Conservation (phyloP, 768 basidiomycete genomes). For the Agrocybe pediades region DNA sequence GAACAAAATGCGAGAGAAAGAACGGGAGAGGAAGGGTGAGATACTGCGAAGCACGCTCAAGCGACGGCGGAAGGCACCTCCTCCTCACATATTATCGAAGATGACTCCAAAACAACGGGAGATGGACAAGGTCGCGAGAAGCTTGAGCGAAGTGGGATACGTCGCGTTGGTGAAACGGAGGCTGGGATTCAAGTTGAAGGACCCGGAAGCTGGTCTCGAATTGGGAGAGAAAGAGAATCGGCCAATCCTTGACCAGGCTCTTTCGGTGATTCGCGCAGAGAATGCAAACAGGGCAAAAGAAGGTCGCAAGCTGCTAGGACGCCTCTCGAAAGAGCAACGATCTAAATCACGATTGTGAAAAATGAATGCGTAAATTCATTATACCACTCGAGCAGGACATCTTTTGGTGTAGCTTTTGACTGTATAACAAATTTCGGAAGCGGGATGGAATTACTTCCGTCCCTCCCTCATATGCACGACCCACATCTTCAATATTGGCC, state of each 20-base stretch:
- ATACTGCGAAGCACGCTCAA: constrained; percentile 46
- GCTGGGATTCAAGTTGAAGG: constrained; percentile 51
- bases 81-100: constrained; percentile 55
- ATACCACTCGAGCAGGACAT: too few relatives aligned
- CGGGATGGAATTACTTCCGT: too few relatives aligned
- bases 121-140: constrained; percentile 52
- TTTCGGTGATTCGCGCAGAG: constrained; percentile 26
- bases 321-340: neutral
- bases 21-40: constrained; percentile 67
- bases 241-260: constrained; percentile 25
- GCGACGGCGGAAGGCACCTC: constrained; percentile 57
- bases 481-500: too few relatives aligned
- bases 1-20: constrained; percentile 65
- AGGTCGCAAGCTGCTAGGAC: constrained; percentile 1
- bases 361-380: too few relatives aligned
- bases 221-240: constrained; percentile 32
- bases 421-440: too few relatives aligned
- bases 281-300: constrained; percentile 24
- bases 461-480: too few relatives aligned
- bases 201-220: constrained; percentile 36
- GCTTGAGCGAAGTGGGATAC: constrained; percentile 70
- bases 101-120: constrained; percentile 52
- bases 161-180: constrained; percentile 62
- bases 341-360: too few relatives aligned
- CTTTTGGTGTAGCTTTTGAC: too few relatives aligned